Conservation (phyloP, 2,329 filamentous ascomycete species). For the Neopestalotiopsis clavispora region DNA sequence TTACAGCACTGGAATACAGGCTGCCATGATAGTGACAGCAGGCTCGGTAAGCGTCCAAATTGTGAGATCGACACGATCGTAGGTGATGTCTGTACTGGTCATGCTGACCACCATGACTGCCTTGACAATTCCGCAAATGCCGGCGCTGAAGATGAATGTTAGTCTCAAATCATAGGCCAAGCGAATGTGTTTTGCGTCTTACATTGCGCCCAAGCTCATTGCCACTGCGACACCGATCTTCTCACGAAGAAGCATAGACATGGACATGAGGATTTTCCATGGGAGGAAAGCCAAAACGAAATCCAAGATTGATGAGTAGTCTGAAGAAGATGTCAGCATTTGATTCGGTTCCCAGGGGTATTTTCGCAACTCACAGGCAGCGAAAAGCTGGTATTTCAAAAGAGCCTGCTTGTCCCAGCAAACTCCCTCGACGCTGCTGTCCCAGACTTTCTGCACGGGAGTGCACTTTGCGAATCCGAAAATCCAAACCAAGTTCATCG, state of each 20-base stretch:
- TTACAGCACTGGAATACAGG: constrained; percentile 39
- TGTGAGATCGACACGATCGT: constrained; percentile 39
- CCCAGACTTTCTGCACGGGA: background rate
- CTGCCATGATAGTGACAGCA: constrained; percentile 41
- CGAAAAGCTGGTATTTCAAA: constrained; percentile 35
- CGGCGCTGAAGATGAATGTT: constrained; percentile 31
- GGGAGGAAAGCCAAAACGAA: constrained; percentile 39
- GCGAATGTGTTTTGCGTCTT: background rate
- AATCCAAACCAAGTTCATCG: constrained; percentile 18
- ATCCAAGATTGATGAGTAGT: constrained; percentile 40
- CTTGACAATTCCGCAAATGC: constrained; percentile 39
- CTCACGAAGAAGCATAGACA: constrained; percentile 37
- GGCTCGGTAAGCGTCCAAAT: constrained; percentile 42
- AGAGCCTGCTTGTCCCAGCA: constrained; percentile 23
- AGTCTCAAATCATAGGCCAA: background rate
- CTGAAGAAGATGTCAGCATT: constrained; percentile 23
- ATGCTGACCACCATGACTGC: constrained; percentile 36
- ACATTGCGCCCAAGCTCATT: constrained; percentile 34
- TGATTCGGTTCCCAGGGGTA: background rate
- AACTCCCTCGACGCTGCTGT: background rate
- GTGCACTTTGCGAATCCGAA: constrained; percentile 13
- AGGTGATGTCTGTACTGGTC: constrained; percentile 38
- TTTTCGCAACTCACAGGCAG: constrained; percentile 32
- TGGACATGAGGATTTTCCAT: constrained; percentile 39
- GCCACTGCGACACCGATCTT: constrained; percentile 39